Conservation (phyloP, 306 rosid species). For the Senna tora region DNA sequence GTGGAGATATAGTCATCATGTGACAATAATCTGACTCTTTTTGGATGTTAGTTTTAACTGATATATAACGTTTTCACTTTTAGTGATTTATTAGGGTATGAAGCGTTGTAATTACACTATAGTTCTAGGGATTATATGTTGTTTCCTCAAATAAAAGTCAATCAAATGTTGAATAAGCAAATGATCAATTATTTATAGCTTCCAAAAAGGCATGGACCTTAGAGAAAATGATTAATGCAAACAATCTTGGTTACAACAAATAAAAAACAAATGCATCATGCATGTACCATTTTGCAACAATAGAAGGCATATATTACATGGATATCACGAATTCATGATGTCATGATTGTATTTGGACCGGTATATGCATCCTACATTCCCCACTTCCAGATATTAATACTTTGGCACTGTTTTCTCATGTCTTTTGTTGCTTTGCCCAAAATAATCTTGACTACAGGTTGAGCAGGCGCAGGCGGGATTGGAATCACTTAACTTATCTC, state of each 20-base stretch:
- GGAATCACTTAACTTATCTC: conserved; percentile 76
- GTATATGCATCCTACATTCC: conserved; percentile 23
- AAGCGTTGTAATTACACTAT: no score
- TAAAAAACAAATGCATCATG: neutral
- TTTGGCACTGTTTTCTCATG: conserved; percentile 28
- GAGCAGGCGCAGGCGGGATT: conserved; percentile 88
- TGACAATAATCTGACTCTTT: no score
- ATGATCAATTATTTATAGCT: neutral
- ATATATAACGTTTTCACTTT: no score
- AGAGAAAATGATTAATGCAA: neutral
- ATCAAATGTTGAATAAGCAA: neutral
- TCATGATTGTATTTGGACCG: conserved; percentile 14
- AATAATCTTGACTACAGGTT: conserved; percentile 65
- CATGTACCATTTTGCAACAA: neutral
- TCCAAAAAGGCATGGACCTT: neutral
- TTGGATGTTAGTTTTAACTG: no score
- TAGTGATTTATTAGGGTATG: no score
- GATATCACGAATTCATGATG: no score
- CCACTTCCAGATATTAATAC: conserved; percentile 28
- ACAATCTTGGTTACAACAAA: neutral
- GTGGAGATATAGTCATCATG: no score
- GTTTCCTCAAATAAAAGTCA: neutral
- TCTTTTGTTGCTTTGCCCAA: conserved; percentile 32
- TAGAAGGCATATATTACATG: conserved; percentile 24
- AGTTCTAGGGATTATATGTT: no score